Base-by-base conservation (phyloP, 2,329 filamentous ascomycete species). In the Colletotrichum theobromicola region DNA sequence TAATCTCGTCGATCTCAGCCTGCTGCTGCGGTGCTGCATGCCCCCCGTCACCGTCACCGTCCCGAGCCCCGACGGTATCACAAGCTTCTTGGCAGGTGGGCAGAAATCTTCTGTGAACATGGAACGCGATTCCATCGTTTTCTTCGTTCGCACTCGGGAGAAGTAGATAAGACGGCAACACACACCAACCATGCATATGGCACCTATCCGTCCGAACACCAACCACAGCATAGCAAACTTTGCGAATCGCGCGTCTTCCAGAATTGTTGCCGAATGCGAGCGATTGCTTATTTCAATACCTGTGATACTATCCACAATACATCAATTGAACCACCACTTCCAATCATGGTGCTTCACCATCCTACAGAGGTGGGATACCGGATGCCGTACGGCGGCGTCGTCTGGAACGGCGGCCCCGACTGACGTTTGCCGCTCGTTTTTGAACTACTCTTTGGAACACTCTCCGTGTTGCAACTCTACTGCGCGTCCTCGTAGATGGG, bases 401-500 rank as follows among this genome's bases (percentile, higher is more conserved):
- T 46, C 42, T 46, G 42, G 18, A n/a, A 46, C 42, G 42, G 42
- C 18, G 42, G 42, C 21, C 18, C 42, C 21, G 42, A n/a, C 42
- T 46, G 42, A 13, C n/a, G n/a, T 46, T 21, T n/a, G 42, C 42
- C 42, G 18, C 21, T 46, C n/a, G 7, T 46, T 10, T 46, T 46
- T 46, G 42, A 61, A 50, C 35, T 30, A 21, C 34, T 13, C 34
- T 26, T 55, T 4, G 55, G n/a, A 50, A 24, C 32, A 32, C 35
- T 16, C 42, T 34, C 5, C 18, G 9, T 46, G 18, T 34, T 37
- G 24, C 9, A 3, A 35, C 46, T 53, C 74, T 68, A 75, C 21
- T 76, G 34, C 32, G 15, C 75, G 30, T 85, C 81, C 37, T 86
- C 80, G 81, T 93, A 98, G 72, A 98, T 93, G 78, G 94, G 93